A percentile compares a stretch with the other conserved stretches of the same genome.
Conservation (phyloP, 257 asterid species). For the Primulina tabacum region DNA sequence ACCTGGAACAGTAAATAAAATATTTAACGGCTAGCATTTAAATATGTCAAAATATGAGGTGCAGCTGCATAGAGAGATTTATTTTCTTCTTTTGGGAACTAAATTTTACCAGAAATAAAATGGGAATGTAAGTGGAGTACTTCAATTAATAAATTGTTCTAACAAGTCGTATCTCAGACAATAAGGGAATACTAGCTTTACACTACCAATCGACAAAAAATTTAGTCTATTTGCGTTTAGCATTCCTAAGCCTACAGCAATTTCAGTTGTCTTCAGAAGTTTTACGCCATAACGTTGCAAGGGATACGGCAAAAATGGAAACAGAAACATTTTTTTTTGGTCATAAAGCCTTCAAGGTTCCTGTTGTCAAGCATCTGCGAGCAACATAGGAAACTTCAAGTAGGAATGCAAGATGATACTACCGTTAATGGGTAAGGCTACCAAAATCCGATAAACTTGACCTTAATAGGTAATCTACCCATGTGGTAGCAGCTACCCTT, state of each 20-base stretch:
- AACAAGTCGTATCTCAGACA: no score
- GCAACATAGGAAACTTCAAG: no score
- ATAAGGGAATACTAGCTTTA: background rate
- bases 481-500: background rate
- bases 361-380: no score
- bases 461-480: background rate
- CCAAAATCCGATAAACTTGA: background rate
- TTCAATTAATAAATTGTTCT: no score
- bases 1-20: slow-evolving; percentile 38
- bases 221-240: no score
- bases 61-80: background rate
- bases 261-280: background rate
- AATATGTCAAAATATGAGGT: background rate
- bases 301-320: background rate
- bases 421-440: no score
- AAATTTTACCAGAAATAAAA: background rate
- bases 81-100: background rate
- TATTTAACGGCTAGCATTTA: background rate
- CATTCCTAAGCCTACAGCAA: background rate
- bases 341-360: background rate
- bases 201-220: background rate
- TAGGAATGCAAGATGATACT: no score
- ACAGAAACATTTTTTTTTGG: background rate
- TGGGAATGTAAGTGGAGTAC: background rate
- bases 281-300: background rate